Conservation (phyloP, 495 filamentous ascomycete species). For the Aspergillus ostianus region DNA sequence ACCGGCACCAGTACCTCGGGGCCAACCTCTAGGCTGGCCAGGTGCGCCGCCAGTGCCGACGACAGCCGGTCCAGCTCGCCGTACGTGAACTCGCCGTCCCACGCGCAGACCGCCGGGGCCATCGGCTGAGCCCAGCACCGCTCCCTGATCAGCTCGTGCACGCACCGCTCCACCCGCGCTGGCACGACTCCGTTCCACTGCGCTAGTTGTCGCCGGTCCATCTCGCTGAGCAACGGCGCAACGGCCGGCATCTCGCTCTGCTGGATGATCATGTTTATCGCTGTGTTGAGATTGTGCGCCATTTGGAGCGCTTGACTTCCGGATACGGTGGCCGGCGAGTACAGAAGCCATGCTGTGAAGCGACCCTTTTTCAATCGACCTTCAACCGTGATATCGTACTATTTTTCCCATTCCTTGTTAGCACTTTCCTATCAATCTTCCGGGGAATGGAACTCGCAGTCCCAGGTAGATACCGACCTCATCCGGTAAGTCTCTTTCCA, state of each 20-base stretch:
- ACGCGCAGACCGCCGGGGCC: constrained; percentile 16
- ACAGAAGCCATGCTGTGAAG: too few relatives aligned
- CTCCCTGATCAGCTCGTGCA: not conserved
- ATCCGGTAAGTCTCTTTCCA: too few relatives aligned
- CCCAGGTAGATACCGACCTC: too few relatives aligned
- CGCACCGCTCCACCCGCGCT: not conserved
- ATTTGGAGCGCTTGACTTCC: too few relatives aligned
- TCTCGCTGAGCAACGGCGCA: too few relatives aligned
- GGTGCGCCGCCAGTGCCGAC: constrained; percentile 8
- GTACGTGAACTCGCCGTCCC: constrained; percentile 25
- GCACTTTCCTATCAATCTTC: not conserved
- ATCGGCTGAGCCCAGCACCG: not conserved
- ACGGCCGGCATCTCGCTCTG: too few relatives aligned
- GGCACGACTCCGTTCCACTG: not conserved
- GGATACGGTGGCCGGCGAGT: too few relatives aligned
- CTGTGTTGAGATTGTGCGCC: too few relatives aligned
- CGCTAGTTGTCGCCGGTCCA: too few relatives aligned
- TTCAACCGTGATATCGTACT: not conserved
- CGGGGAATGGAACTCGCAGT: too few relatives aligned
- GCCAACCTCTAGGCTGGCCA: constrained; percentile 10
- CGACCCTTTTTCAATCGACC: too few relatives aligned
- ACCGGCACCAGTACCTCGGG: constrained; percentile 19
- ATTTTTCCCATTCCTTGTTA: not conserved
- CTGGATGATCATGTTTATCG: too few relatives aligned
- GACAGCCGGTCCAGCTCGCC: constrained; percentile 18